Base-by-base conservation (phyloP, 2,329 filamentous ascomycete genomes). In the Colletotrichum sansevieriae region DNA sequence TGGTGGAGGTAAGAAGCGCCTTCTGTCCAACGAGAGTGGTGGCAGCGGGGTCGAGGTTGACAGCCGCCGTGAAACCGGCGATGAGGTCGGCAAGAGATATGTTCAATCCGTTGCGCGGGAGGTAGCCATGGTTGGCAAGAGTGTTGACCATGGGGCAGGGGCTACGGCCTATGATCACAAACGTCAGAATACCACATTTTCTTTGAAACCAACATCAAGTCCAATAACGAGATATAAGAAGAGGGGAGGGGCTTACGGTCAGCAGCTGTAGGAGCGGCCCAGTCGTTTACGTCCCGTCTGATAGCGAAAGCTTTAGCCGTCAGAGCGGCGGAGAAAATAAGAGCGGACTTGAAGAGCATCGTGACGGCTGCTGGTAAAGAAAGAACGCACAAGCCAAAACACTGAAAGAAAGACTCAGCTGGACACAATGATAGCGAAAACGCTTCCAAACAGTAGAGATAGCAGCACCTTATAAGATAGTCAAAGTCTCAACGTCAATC, bases 141-240 rank as follows among this genome's bases (percentile, higher is more conserved):
- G 72, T 70, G 59, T 75, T 75, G 11, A 74, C 58, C 73, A 75
- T 74, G 1, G 73, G 73, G 44, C 73, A 75, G 8, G 73, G 73
- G 44, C 71, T 69, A 10, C 73, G 70, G 25, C 63, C 70, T 71
- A 55, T 37, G 9, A 12, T 13, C 25, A n/a, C 13, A 33, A 13
- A 1, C 13, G 41, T 64, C 22, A 63, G 25, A 15, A 13, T 37
- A n/a, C 25, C 8, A 5, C 1, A 25, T 37, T 25, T 25, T 37
- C 37, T 20, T 35, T 29, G 13, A 15, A 9, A 37, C 6, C 29
- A 9, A 29, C 29, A 29, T 8, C 2, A 9, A 29, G 29, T 29
- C 6, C 29, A 29, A 29, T 9, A 9, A 29, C 29, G 29, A 29
- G 29, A 8, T 29, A 9, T 7, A 29, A 29, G 6, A 2, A 0